Evolutionary conservation across 768 basidiomycete genomes (phyloP), one percentile per base, ranked within the genome.

Genomic region (Tulasnella calospora): DNA sequence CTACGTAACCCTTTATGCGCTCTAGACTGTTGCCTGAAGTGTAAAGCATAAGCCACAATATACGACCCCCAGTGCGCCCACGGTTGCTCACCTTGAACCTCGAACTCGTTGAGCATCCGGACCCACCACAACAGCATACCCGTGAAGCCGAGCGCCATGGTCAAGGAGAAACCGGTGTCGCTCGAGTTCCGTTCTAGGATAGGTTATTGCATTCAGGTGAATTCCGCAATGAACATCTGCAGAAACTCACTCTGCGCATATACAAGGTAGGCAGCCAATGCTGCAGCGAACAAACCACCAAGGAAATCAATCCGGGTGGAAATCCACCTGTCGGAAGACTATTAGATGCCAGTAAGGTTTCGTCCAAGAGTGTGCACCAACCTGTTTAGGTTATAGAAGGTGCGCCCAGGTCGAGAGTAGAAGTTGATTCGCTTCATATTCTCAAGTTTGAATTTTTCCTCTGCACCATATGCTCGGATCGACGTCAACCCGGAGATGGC

Each of bases 221-320:
- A 4, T 21, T 21, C 33, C 46, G 30, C 70, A 27, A 21, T 30
- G 33, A n/a, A 71, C 30, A 47, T 2, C 38, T 5, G 36, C 8
- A 3, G 35, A n/a, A 12, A 46, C 70, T 72, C 77, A 78, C 77
- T 44, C 40, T 57, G 74, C 87, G 84, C 57, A 79, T 90, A 90
- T 6, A 89, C 84, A 23, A 92, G 85, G 82, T 90, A 91, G 3
- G 86, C 83, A n/a, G 89, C 90, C 6, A 92, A 83, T 3, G 84
- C 83, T 10, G 88, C 84, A 0, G 89, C 86, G 82, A 92, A 92
- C 17, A 89, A 35, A 4, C 85, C 87, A 0, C 90, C 90, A 5
- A 92, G 83, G 47, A 87, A 82, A 82, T 94, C 93, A 51, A 94
- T 86, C 78, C 88, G 86, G 67, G 87, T 83, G 77, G 83, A 85